Evolutionary conservation across 306 rosid genomes (phyloP).

Genomic region (Glycine tomentella): DNA sequence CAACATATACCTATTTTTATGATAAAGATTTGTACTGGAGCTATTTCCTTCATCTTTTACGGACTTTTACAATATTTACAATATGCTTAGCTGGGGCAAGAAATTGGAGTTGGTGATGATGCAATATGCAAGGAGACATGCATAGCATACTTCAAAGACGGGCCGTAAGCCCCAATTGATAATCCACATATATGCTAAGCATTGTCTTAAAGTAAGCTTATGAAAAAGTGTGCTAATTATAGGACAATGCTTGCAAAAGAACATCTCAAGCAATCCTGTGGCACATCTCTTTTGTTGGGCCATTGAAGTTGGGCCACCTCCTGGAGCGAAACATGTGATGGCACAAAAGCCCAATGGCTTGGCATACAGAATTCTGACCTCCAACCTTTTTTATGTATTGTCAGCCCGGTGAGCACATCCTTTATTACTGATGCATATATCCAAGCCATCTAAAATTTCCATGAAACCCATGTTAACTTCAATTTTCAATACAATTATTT

Average conservation of each 20-base stretch:
- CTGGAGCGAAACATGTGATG: constrained; percentile 68
- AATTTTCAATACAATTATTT: no score
- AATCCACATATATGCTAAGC: constrained; percentile 59
- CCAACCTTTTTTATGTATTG: constrained; percentile 77
- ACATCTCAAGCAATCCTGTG: constrained; percentile 63
- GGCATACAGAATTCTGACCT: constrained; percentile 54
- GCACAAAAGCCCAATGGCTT: constrained; percentile 54
- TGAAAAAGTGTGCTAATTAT: constrained; percentile 49
- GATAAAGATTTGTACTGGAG: no score
- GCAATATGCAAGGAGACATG: constrained; percentile 59
- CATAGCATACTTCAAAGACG: constrained; percentile 57
- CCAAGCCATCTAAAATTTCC: constrained; percentile 49
- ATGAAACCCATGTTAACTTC: background rate
- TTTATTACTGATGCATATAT: constrained; percentile 47
- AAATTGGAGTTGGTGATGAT: constrained; percentile 64
- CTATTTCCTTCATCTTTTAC: no score
- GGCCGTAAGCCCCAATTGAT: constrained; percentile 49
- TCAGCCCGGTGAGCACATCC: constrained; percentile 53
- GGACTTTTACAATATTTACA: no score
- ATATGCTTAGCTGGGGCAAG: constrained; percentile 76
- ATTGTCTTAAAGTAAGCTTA: constrained; percentile 59
- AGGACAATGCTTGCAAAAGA: constrained; percentile 60
- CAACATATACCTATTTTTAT: no score
- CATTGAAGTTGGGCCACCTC: constrained; percentile 55
- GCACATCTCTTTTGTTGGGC: constrained; percentile 77